Evolutionary conservation across 2,329 filamentous ascomycete species (phyloP), one percentile per base, ranked within the genome.

Genomic region (Nemania serpens): DNA sequence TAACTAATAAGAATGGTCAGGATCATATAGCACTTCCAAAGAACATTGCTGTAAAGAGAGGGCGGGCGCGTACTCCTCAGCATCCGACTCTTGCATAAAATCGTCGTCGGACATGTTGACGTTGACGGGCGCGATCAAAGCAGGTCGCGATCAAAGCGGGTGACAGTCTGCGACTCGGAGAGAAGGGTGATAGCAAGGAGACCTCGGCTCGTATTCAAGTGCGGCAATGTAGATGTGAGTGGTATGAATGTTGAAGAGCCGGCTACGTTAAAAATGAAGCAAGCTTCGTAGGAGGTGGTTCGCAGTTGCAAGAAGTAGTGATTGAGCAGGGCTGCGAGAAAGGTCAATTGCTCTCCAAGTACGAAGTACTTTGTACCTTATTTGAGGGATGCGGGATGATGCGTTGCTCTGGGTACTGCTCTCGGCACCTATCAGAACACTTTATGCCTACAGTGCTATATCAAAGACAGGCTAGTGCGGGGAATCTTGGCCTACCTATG

Each of bases 71-170:
- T 81, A 97, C 86, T 93, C 89, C 79, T 94, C 91, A 75, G 92
- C 88, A 63, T 91, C 91, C 4, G 91, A 95, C 75, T 93, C 91
- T 78, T 95, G 91, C 91, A 96, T 96, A 76, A 96, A 96, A 79
- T 96, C 91, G 79, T 93, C 91, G 78, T 94, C 91, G 41, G 90
- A 93, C 90, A 93, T 93, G 66, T 65, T 82, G 76, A 59, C 52
- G 49, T 54, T 62, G 25, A 42, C 36, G 39, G n/a, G n/a, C n/a
- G n/a, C n/a, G n/a, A n/a, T n/a, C n/a, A n/a, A n/a, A n/a, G n/a
- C n/a, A n/a, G 34, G 18, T 17, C 25, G 25, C 25, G 25, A 2
- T 48, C 42, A 12, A 25, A 42, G 15, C 22, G 25, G 17, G 33
- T 34, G 36, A 5, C 20, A 5, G 39, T 50, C 12, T 43, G 48